Evolutionary conservation across 345 rosid genomes (phyloP).

Genomic region (Arabis hirsuta): DNA sequence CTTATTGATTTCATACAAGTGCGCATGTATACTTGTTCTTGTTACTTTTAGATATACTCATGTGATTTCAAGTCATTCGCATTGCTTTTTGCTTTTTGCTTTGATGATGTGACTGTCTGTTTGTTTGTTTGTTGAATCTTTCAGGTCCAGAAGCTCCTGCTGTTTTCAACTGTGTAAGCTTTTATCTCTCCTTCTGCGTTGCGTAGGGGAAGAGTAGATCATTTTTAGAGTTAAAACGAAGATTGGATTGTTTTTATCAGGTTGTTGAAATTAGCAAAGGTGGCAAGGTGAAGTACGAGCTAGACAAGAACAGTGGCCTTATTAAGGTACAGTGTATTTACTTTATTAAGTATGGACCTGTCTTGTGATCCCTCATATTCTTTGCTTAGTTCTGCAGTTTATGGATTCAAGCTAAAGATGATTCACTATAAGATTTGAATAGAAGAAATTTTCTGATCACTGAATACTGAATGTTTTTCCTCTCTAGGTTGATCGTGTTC

Average conservation of each 20-base stretch:
- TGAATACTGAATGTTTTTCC: neutral
- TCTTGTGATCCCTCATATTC: slow-evolving; percentile 1
- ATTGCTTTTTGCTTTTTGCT: slow-evolving; percentile 22
- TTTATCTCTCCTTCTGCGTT: slow-evolving; percentile 28
- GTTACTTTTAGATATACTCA: neutral
- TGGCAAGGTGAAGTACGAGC: slow-evolving; percentile 96
- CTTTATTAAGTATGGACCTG: neutral
- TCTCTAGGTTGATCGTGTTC: slow-evolving; percentile 88
- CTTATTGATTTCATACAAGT: neutral
- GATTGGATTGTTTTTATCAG: slow-evolving; percentile 46
- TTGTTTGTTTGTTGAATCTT: slow-evolving; percentile 35
- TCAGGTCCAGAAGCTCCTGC: slow-evolving; percentile 91
- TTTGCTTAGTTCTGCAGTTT: neutral
- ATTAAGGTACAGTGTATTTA: slow-evolving; percentile 60
- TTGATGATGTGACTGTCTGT: slow-evolving; percentile 17
- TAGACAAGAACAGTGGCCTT: slow-evolving; percentile 89
- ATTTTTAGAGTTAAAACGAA: neutral
- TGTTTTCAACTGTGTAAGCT: slow-evolving; percentile 86
- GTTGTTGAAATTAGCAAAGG: slow-evolving; percentile 96
- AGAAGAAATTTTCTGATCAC: neutral
- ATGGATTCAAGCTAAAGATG: slow-evolving; percentile 9
- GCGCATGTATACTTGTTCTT: neutral
- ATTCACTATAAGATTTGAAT: neutral
- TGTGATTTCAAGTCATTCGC: neutral
- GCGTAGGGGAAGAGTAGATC: neutral